Conservation (phyloP, 192 early-diverging fungal species). For the Rhizoclosmatium sp. region DNA sequence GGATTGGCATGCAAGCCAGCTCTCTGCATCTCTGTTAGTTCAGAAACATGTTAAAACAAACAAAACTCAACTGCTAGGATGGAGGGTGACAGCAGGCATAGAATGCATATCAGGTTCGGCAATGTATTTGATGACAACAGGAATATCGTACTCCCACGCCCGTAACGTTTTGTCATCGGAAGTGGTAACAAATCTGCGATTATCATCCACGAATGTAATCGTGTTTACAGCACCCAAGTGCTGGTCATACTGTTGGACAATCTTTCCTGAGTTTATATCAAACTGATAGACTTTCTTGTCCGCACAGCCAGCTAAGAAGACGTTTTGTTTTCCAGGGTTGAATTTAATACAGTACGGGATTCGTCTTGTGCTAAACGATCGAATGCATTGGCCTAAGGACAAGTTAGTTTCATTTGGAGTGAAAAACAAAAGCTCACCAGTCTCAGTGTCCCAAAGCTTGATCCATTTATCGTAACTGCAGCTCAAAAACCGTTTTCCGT, state of each 20-base stretch:
- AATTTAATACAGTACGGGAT: conserved; percentile 91
- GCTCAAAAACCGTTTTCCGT: conserved; percentile 84
- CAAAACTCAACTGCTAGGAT: conserved; percentile 78
- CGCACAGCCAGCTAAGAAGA: conserved; percentile 90
- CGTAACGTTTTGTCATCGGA: conserved; percentile 97
- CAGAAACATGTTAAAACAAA: conserved; percentile 18
- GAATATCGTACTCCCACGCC: conserved; percentile 98
- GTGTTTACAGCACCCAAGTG: conserved; percentile 96
- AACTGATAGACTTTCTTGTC: conserved; percentile 95
- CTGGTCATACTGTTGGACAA: conserved; percentile 97
- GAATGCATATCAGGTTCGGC: conserved; percentile 97
- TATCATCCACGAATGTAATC: conserved; percentile 96
- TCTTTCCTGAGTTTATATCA: conserved; percentile 81
- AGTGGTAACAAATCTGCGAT: conserved; percentile 93
- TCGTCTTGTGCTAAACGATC: conserved; percentile 75
- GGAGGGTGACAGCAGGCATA: conserved; percentile 90
- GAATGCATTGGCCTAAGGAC: conserved; percentile 75
- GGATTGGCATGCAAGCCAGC: conserved; percentile 94
- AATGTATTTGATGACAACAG: conserved; percentile 97
- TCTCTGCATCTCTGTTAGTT: conserved; percentile 59
- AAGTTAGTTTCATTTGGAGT: conserved; percentile 23
- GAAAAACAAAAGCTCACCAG: conserved; percentile 57
- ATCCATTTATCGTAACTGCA: conserved; percentile 90
- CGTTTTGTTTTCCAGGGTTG: conserved; percentile 90
- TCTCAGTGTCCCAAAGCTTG: conserved; percentile 99